A percentile compares a stretch with the other conserved stretches of the same genome.
These are phyloP conservation scores for Zasmidium angulare DNA, from an alignment of 2,329 filamentous ascomycete genomes.

Conservation along the genomic window DNA sequence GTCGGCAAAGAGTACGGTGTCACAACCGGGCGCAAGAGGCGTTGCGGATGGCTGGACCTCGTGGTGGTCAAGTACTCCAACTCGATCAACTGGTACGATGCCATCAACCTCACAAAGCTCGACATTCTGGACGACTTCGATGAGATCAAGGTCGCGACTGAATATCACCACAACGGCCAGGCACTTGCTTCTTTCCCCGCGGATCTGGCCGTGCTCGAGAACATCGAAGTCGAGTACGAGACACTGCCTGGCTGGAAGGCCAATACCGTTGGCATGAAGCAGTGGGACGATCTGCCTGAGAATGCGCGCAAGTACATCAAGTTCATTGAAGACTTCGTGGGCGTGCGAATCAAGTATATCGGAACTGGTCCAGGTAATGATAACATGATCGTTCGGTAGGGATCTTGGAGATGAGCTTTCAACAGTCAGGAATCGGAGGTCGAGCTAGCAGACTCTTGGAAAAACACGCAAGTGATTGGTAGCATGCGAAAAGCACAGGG, in stretches of 20 bases:
- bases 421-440: too few relatives aligned
- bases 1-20: conserved; percentile 58
- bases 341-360: conserved; percentile 64
- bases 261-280: conserved; percentile 60
- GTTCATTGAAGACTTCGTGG: conserved; percentile 66
- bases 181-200: conserved; percentile 65
- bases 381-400: conserved; percentile 59
- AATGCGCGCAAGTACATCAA: conserved; percentile 66
- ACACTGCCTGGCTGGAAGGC: conserved; percentile 69
- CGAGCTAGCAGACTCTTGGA: too few relatives aligned
- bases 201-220: conserved; percentile 58
- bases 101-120: conserved; percentile 65
- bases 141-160: conserved; percentile 71
- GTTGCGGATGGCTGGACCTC: conserved; percentile 67
- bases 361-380: conserved; percentile 66
- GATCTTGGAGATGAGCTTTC: background rate
- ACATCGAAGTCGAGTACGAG: conserved; percentile 65
- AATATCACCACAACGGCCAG: conserved; percentile 62
- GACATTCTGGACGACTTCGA: conserved; percentile 73
- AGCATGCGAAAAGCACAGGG: background rate
- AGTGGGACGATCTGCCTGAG: conserved; percentile 62
- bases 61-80: conserved; percentile 67
- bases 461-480: background rate
- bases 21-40: conserved; percentile 60
- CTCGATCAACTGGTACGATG: conserved; percentile 66